phyloP scores from a whole-genome alignment of 2,329 filamentous ascomycete genomes.

The Stemphylium lycopersici region DNA sequence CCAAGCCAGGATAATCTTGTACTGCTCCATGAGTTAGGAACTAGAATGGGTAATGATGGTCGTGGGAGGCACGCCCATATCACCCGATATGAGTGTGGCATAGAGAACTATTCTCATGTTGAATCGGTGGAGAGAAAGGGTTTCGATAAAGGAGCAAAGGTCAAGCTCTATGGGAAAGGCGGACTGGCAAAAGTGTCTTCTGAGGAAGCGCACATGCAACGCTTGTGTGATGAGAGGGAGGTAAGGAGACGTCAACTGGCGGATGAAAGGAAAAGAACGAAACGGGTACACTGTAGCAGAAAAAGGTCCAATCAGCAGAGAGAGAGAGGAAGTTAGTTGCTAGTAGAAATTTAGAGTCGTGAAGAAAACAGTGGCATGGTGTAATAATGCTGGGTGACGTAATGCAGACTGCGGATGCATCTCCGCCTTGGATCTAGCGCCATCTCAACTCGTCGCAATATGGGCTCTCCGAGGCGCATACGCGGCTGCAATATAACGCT shows the following conservation, averaged over 20 bases:
- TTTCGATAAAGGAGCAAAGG: not conserved
- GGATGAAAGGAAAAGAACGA: too few species aligned
- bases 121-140: not conserved
- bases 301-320: too few species aligned
- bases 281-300: too few species aligned
- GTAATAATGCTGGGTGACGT: slow-evolving; percentile 6
- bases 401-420: slow-evolving; percentile 9
- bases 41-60: not conserved
- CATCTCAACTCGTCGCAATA: not conserved
- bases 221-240: too few species aligned
- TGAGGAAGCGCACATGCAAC: too few species aligned
- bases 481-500: not conserved
- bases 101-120: not conserved
- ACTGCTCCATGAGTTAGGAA: not conserved
- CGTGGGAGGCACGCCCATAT: too few species aligned
- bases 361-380: not conserved
- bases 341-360: too few species aligned
- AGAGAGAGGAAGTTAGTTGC: too few species aligned
- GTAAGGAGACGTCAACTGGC: too few species aligned
- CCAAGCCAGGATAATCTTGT: not conserved
- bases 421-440: slow-evolving; percentile 5
- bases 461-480: not conserved
- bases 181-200: too few species aligned
- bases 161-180: too few species aligned
- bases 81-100: not conserved